These are phyloP conservation scores for Amyloporia xantha DNA, from an alignment of 768 basidiomycete species.

Conservation along the genomic window DNA sequence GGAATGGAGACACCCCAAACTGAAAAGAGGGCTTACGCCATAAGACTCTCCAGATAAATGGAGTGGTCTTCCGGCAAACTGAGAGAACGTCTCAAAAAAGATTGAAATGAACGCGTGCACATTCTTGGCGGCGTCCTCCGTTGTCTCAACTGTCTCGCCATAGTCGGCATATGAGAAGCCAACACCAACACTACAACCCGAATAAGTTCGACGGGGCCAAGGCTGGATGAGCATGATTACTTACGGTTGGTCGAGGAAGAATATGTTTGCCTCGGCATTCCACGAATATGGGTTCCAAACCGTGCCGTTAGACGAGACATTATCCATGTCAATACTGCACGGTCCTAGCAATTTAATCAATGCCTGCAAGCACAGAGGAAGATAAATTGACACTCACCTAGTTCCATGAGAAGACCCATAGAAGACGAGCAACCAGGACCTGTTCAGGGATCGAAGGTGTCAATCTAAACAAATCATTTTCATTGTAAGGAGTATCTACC, in stretches of 20 bases:
- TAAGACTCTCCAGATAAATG: constrained; percentile 74
- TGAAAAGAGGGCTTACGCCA: constrained; percentile 39
- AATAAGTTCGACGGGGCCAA: no score
- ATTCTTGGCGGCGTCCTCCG: constrained; percentile 76
- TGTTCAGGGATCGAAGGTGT: constrained; percentile 16
- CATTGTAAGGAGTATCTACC: constrained; percentile 31
- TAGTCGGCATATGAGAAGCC: constrained; percentile 69
- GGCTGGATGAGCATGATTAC: no score
- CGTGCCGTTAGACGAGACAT: constrained; percentile 50
- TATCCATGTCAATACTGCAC: constrained; percentile 52
- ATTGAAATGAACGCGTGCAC: constrained; percentile 70
- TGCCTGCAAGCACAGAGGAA: constrained; percentile 3
- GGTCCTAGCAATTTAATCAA: constrained; percentile 35
- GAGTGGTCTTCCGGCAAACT: constrained; percentile 61
- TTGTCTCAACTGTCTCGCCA: constrained; percentile 62
- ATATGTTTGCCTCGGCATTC: constrained; percentile 62
- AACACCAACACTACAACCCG: constrained; percentile 53
- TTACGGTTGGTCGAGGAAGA: constrained; percentile 61
- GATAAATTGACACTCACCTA: constrained; percentile 27
- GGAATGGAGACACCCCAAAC: neutral
- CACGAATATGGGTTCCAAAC: constrained; percentile 58
- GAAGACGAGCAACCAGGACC: constrained; percentile 55
- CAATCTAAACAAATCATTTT: neutral
- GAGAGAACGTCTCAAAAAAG: constrained; percentile 73
- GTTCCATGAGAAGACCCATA: constrained; percentile 54